Conservation (phyloP, 2,329 filamentous ascomycete species). For the Penicillium expansum region DNA sequence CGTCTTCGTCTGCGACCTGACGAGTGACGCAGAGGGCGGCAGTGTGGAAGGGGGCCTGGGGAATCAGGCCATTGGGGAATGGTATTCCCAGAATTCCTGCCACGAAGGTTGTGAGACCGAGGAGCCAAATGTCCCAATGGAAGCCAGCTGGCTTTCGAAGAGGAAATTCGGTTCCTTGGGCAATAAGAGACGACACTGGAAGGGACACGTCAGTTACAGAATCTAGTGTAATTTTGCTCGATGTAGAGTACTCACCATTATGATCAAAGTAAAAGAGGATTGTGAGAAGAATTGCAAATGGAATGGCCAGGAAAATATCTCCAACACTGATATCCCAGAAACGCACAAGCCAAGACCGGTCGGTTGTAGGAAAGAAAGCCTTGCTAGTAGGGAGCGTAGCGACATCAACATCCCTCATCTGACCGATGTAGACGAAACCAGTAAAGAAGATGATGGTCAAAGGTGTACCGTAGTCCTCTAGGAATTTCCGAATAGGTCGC, state of each 20-base stretch:
- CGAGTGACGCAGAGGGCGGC: constrained; percentile 71
- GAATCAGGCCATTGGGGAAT: constrained; percentile 79
- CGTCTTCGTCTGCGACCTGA: constrained; percentile 55
- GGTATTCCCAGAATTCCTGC: constrained; percentile 74
- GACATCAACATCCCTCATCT: constrained; percentile 69
- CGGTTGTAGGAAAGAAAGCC: constrained; percentile 74
- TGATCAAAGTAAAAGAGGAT: constrained; percentile 89
- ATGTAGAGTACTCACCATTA: constrained; percentile 59
- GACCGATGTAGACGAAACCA: constrained; percentile 81
- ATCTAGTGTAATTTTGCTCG: not conserved
- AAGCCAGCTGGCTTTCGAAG: constrained; percentile 78
- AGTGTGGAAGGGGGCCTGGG: constrained; percentile 80
- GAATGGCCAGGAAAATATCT: constrained; percentile 80
- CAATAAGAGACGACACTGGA: constrained; percentile 74
- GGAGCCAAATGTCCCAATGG: constrained; percentile 80
- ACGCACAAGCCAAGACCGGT: constrained; percentile 71
- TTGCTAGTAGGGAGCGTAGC: constrained; percentile 71
- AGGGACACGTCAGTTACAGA: not conserved
- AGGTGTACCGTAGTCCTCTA: constrained; percentile 87
- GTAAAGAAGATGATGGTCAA: constrained; percentile 84
- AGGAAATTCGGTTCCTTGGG: constrained; percentile 79
- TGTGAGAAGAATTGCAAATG: constrained; percentile 78
- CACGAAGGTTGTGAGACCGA: constrained; percentile 73
- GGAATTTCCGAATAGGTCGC: constrained; percentile 72
- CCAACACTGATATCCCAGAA: constrained; percentile 74